Conservation (phyloP, 179 eudicot genomes). For the Sideroxylon spinosum region DNA sequence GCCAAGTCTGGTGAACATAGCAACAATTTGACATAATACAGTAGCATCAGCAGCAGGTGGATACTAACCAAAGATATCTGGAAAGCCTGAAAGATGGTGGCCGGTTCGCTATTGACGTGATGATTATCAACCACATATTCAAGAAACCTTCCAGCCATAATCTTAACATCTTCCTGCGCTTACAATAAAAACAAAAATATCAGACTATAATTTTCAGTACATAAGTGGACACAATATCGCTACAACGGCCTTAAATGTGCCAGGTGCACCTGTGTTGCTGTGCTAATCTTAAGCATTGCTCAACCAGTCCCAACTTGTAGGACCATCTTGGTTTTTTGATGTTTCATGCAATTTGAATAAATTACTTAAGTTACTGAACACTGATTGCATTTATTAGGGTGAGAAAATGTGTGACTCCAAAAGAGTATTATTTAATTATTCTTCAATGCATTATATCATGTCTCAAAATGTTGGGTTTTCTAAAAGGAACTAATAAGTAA, state of each 20-base stretch:
- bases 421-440: too few relatives aligned
- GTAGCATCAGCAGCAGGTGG: constrained; percentile 11
- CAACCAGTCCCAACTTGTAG: not conserved
- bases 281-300: not conserved
- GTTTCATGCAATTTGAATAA: not conserved
- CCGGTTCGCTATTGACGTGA: constrained; percentile 56
- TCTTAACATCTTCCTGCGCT: constrained; percentile 64
- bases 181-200: constrained; percentile 20
- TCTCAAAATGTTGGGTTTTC: not conserved
- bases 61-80: constrained; percentile 77
- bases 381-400: not conserved
- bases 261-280: too few relatives aligned
- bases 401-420: not conserved
- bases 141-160: constrained; percentile 51
- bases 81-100: constrained; percentile 66
- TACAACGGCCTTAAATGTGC: not conserved
- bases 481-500: not conserved
- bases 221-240: not conserved
- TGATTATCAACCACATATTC: constrained; percentile 61
- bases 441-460: not conserved
- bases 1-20: not conserved
- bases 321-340: not conserved
- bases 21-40: not conserved
- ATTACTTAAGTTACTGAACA: not conserved
- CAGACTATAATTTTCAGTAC: not conserved